Percentiles rank a stretch among this genome's conserved stretches.
Conservation (phyloP, 257 asterid genomes). For the Anisodus tanguticus region DNA sequence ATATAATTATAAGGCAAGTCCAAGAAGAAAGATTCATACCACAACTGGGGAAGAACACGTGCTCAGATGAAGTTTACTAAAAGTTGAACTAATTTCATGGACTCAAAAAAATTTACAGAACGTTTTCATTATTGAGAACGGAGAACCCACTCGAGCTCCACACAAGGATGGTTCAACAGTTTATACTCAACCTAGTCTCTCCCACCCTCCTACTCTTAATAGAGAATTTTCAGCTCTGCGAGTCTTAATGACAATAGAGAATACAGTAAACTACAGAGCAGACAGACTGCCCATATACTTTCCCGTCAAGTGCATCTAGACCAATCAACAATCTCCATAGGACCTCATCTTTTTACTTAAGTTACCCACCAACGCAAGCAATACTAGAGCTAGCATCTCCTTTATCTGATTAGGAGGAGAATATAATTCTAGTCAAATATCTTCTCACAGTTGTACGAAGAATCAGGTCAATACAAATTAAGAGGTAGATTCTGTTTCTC, state of each 20-base stretch:
- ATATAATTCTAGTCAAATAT: not conserved
- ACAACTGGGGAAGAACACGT: conserved; percentile 14
- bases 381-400: not conserved
- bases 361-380: not conserved
- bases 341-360: conserved; percentile 14
- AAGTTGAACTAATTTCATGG: not conserved
- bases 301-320: not conserved
- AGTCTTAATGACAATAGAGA: conserved; percentile 1
- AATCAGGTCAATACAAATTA: not conserved
- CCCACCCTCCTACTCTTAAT: not conserved
- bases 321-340: not conserved
- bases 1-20: conserved; percentile 6
- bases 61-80: not conserved
- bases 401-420: conserved; percentile 22
- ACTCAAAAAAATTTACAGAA: not conserved
- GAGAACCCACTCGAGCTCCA: conserved; percentile 7
- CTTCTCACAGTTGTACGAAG: conserved; percentile 2
- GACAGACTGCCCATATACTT: not conserved
- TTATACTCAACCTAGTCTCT: conserved; percentile 4
- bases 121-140: conserved; percentile 12
- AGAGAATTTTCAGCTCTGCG: not conserved
- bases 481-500: not conserved
- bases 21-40: not conserved
- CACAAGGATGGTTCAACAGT: not conserved
- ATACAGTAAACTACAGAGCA: not conserved